Evolutionary conservation across 2,329 filamentous ascomycete species (phyloP).

Genomic region (Botryotinia globosa): DNA sequence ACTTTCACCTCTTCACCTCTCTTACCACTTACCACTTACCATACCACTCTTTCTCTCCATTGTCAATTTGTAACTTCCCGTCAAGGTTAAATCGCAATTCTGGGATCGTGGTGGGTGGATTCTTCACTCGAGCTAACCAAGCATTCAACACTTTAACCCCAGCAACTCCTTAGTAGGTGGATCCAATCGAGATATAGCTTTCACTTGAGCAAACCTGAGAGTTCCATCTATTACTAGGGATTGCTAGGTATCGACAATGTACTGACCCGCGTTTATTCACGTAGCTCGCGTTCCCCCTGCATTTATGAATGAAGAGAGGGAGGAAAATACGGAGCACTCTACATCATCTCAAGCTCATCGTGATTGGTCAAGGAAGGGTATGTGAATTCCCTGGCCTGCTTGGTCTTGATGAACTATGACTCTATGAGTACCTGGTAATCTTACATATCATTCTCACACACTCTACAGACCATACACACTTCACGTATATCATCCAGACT

Average conservation of each 20-base stretch:
- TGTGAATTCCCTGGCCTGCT: neutral
- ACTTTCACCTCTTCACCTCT: neutral
- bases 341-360: neutral
- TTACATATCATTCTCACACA: neutral
- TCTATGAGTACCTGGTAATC: neutral
- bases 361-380: neutral
- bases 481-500: neutral
- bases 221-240: neutral
- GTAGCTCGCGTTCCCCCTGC: conserved; percentile 1
- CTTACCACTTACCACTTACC: neutral
- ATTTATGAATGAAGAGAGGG: neutral
- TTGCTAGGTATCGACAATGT: neutral
- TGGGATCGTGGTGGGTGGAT: neutral
- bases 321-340: neutral
- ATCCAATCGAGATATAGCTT: neutral
- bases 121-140: neutral
- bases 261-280: conserved; percentile 17
- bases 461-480: too few species aligned
- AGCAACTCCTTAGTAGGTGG: neutral
- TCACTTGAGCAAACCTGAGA: neutral
- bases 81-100: conserved; percentile 4
- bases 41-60: neutral
- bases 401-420: neutral
- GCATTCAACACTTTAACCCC: neutral
- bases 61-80: neutral